phyloP scores from a whole-genome alignment of 495 filamentous ascomycete species.

The Penicillium roqueforti region DNA sequence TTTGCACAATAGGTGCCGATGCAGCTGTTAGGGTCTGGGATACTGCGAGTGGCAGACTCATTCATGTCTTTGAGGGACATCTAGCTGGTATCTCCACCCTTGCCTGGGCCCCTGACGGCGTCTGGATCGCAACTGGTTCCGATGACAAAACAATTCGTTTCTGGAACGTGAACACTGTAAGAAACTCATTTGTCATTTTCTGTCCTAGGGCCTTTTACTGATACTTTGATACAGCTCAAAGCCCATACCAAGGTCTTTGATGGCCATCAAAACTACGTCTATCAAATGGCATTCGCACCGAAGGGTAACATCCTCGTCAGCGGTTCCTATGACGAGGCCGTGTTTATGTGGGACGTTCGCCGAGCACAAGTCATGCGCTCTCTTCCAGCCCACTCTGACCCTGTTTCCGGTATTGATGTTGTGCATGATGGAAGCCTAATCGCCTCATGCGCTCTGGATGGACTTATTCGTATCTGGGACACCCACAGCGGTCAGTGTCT shows the following conservation, averaged over 20 bases:
- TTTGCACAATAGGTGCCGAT: constrained; percentile 61
- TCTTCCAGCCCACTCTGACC: constrained; percentile 90
- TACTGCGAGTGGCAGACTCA: constrained; percentile 65
- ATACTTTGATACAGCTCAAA: constrained; percentile 43
- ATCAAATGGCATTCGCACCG: constrained; percentile 86
- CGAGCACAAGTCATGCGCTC: constrained; percentile 79
- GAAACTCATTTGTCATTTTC: constrained; percentile 4
- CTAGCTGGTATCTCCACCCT: constrained; percentile 86
- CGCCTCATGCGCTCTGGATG: constrained; percentile 83
- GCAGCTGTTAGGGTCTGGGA: constrained; percentile 89
- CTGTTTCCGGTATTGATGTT: constrained; percentile 89
- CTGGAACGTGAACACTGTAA: constrained; percentile 79
- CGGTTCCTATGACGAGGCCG: constrained; percentile 94
- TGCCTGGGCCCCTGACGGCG: constrained; percentile 84
- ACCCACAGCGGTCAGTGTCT: constrained; percentile 94
- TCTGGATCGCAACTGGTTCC: constrained; percentile 80
- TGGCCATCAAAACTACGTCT: constrained; percentile 95
- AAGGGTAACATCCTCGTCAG: constrained; percentile 95
- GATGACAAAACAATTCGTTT: constrained; percentile 95
- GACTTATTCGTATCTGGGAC: constrained; percentile 91
- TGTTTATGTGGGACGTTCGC: constrained; percentile 93
- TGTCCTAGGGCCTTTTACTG: constrained; percentile 14
- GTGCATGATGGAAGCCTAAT: constrained; percentile 88
- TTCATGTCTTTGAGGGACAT: constrained; percentile 89
- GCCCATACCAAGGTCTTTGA: constrained; percentile 60